phyloP scores from a whole-genome alignment of 306 rosid genomes.

The Medicago lupulina region DNA sequence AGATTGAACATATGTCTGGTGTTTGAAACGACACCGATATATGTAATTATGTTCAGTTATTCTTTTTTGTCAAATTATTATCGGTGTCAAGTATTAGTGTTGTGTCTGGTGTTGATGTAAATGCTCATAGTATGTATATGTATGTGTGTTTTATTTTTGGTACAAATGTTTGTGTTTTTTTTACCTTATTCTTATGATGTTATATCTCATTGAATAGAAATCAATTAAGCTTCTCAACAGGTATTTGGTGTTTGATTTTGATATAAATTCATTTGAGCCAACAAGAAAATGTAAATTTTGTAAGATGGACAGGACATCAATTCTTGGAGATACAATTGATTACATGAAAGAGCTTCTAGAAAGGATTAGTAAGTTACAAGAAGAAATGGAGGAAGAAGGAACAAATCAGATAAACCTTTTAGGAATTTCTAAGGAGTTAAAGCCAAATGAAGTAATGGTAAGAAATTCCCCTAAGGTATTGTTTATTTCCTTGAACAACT shows the following conservation, averaged over 20 bases:
- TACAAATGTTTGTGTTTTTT: too few relatives aligned
- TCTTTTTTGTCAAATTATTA: too few relatives aligned
- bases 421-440: constrained; percentile 67
- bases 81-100: background rate
- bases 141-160: too few relatives aligned
- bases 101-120: background rate
- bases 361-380: constrained; percentile 81
- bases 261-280: constrained; percentile 11
- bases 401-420: constrained; percentile 54
- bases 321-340: constrained; percentile 97
- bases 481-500: constrained; percentile 10
- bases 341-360: constrained; percentile 96
- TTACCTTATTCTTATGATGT: too few relatives aligned
- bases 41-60: too few relatives aligned
- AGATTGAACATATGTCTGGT: background rate
- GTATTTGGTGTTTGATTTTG: constrained; percentile 29
- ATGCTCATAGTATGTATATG: too few relatives aligned
- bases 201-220: constrained; percentile 19
- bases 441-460: constrained; percentile 68
- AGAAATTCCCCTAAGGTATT: constrained; percentile 95
- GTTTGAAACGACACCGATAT: background rate
- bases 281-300: constrained; percentile 37
- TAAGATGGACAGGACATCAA: constrained; percentile 98
- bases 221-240: background rate
- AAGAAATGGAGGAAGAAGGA: constrained; percentile 61